phyloP scores from a whole-genome alignment of 2,329 filamentous ascomycete genomes.

The Xylariaceae sp. region DNA sequence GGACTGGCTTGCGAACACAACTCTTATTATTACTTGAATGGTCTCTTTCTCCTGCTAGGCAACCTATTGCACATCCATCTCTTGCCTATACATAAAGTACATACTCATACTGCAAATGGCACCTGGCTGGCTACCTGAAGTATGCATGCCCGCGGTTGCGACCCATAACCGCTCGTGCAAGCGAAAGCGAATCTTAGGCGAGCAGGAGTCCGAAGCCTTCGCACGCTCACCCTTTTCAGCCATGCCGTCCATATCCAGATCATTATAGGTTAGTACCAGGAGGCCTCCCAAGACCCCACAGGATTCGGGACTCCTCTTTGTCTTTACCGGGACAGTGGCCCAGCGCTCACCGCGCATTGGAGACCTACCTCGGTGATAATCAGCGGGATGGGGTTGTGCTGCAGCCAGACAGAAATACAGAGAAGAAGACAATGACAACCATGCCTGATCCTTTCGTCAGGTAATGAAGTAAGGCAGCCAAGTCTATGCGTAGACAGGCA shows the following conservation, averaged over 20 bases:
- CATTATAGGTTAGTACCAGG: slow-evolving; percentile 1
- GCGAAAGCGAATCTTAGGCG: slow-evolving; percentile 10
- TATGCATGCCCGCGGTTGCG: slow-evolving; percentile 25
- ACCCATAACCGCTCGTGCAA: slow-evolving; percentile 14
- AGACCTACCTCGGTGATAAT: slow-evolving; percentile 21
- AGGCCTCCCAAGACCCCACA: slow-evolving; percentile 26
- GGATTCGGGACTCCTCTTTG: slow-evolving; percentile 23
- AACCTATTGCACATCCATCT: background rate
- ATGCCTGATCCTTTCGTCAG: slow-evolving; percentile 10
- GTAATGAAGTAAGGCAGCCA: slow-evolving; percentile 15
- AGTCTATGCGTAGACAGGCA: slow-evolving; percentile 10
- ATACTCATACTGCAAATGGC: slow-evolving; percentile 3
- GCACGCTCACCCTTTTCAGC: slow-evolving; percentile 21
- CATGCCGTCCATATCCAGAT: slow-evolving; percentile 19
- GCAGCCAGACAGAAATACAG: slow-evolving; percentile 3
- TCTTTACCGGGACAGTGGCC: slow-evolving; percentile 20
- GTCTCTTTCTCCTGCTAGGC: too few species aligned
- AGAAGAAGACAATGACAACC: slow-evolving; percentile 6
- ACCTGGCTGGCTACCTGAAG: slow-evolving; percentile 11
- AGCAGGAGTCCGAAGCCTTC: background rate
- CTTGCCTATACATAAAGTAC: background rate
- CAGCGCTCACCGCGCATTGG: background rate
- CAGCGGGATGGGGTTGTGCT: slow-evolving; percentile 15
- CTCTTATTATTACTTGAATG: too few species aligned
- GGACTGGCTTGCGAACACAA: background rate